phyloP scores from a whole-genome alignment of 805 yeast species.

The Teunomyces funiuensis region DNA sequence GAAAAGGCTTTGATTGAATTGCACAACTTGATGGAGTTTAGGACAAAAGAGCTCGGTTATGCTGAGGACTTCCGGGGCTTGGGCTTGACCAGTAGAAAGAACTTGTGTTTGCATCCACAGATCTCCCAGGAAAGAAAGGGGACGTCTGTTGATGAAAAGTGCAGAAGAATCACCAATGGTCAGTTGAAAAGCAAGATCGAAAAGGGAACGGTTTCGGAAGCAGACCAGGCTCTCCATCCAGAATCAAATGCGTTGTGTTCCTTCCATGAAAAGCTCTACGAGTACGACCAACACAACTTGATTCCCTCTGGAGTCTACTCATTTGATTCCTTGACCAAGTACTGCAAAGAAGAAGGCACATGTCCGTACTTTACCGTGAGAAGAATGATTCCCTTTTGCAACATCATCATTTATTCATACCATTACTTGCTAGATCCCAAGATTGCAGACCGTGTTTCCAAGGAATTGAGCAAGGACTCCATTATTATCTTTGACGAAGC shows the following conservation, averaged over 20 bases:
- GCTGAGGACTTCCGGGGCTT: conserved; percentile 91
- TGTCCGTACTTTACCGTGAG: conserved; percentile 98
- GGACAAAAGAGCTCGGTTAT: conserved; percentile 79
- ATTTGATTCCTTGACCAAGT: conserved; percentile 75
- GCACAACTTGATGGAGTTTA: conserved; percentile 80
- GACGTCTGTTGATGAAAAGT: conserved; percentile 89
- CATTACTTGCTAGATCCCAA: conserved; percentile 96
- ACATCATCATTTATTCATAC: conserved; percentile 91
- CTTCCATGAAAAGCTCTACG: conserved; percentile 86
- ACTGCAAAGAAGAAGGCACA: conserved; percentile 75
- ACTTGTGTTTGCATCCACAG: conserved; percentile 85
- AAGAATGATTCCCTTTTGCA: conserved; percentile 94
- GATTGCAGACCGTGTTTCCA: conserved; percentile 92
- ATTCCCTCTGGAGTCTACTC: conserved; percentile 94
- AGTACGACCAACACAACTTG: conserved; percentile 81
- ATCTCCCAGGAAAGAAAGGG: conserved; percentile 90
- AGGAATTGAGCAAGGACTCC: conserved; percentile 86
- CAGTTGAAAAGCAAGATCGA: conserved; percentile 68
- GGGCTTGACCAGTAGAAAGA: conserved; percentile 93
- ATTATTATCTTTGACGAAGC: conserved; percentile 98
- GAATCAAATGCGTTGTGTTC: conserved; percentile 58
- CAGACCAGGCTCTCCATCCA: conserved; percentile 44
- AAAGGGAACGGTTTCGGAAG: conserved; percentile 47
- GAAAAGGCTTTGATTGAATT: conserved; percentile 95
- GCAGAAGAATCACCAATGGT: conserved; percentile 93